phyloP scores from a whole-genome alignment of 2,329 filamentous ascomycete species.

The Thyridium curvatum region DNA sequence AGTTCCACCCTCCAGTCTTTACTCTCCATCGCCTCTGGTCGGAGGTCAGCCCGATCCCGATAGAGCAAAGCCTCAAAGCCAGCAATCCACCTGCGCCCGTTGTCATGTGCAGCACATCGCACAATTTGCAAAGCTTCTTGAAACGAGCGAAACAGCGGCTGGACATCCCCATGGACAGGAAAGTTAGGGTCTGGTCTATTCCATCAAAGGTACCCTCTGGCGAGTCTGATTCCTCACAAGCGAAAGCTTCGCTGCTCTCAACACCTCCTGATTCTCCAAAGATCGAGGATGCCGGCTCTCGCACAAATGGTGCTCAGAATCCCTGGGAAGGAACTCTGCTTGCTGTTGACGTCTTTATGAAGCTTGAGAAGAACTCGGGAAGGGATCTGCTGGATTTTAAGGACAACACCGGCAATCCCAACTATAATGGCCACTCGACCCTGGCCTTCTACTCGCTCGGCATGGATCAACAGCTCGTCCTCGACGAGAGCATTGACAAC shows the following conservation, averaged over 20 bases:
- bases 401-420: slow-evolving; percentile 67
- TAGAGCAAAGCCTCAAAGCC: slow-evolving; percentile 54
- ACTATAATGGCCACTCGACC: slow-evolving; percentile 69
- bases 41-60: slow-evolving; percentile 46
- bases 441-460: slow-evolving; percentile 62
- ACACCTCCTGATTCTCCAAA: slow-evolving; percentile 17
- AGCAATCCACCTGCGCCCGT: slow-evolving; percentile 55
- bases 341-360: slow-evolving; percentile 55
- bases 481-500: slow-evolving; percentile 70
- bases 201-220: slow-evolving; percentile 34
- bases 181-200: slow-evolving; percentile 72
- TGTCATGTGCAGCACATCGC: slow-evolving; percentile 65
- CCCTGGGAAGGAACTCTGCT: slow-evolving; percentile 46
- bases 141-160: slow-evolving; percentile 63
- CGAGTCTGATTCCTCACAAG: slow-evolving; percentile 6
- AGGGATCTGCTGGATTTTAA: slow-evolving; percentile 56
- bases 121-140: slow-evolving; percentile 68
- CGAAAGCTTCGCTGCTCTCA: slow-evolving; percentile 34
- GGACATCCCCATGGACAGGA: slow-evolving; percentile 61
- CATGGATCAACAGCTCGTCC: slow-evolving; percentile 70
- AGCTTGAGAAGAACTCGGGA: slow-evolving; percentile 55
- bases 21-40: slow-evolving; percentile 75
- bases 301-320: slow-evolving; percentile 13
- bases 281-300: background rate
- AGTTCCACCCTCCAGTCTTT: slow-evolving; percentile 79